These are phyloP conservation scores for Saturnispora besseyi DNA, from an alignment of 805 yeast genomes.

Conservation along the genomic window DNA sequence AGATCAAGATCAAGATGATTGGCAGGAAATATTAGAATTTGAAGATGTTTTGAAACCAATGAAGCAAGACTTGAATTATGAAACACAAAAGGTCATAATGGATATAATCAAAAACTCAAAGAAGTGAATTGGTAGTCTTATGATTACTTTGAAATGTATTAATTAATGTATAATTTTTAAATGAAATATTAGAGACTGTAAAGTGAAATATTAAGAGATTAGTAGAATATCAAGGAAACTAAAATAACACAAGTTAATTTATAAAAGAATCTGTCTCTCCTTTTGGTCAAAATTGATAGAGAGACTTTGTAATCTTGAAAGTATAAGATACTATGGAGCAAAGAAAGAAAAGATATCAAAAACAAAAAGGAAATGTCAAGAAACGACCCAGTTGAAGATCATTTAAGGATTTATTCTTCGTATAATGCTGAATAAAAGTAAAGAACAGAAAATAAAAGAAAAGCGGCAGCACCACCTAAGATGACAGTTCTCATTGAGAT, in stretches of 20 bases:
- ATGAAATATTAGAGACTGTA: background rate
- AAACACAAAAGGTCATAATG: background rate
- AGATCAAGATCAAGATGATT: constrained; percentile 2
- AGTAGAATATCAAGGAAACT: background rate
- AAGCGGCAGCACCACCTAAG: constrained; percentile 81
- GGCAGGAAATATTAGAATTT: constrained; percentile 2
- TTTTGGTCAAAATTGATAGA: background rate
- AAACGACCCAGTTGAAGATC: background rate
- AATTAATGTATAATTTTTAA: background rate
- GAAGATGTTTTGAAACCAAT: background rate
- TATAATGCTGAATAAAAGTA: constrained; percentile 64
- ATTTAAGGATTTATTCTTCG: constrained; percentile 16
- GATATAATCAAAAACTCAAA: background rate
- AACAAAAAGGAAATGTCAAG: background rate
- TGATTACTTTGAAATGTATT: background rate
- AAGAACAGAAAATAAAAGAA: constrained; percentile 70
- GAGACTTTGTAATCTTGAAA: background rate
- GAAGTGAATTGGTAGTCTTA: background rate
- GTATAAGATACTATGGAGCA: background rate
- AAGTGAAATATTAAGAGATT: background rate
- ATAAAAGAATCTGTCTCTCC: background rate
- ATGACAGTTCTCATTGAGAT: constrained; percentile 90
- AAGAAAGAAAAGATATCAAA: background rate
- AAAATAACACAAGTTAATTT: background rate
- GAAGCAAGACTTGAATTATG: background rate